Percentiles rank a stretch among this genome's conserved stretches.
These are phyloP conservation scores for Lachnellula occidentalis DNA, from an alignment of 2,329 filamentous ascomycete species.

Conservation along the genomic window DNA sequence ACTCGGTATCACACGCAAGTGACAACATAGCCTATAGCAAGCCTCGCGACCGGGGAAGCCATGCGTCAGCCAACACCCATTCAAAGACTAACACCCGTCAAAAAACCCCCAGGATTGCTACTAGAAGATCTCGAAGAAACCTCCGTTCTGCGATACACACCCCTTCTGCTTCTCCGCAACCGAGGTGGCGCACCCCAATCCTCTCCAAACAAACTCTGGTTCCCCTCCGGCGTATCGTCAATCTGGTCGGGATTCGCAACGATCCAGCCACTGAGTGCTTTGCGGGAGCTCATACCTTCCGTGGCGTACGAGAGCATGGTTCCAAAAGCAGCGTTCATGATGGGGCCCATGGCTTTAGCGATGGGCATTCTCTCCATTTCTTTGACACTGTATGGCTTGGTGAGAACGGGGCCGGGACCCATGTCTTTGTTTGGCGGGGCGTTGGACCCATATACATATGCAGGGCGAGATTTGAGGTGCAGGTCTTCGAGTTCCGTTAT, in stretches of 20 bases:
- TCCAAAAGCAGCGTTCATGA: slow-evolving; percentile 25
- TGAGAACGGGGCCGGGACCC: slow-evolving; percentile 5
- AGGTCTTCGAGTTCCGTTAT: slow-evolving; percentile 17
- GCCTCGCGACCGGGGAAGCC: too few species aligned
- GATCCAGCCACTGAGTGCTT: slow-evolving; percentile 19
- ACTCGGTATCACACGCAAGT: too few species aligned
- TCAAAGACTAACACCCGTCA: too few species aligned
- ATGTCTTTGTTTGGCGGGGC: slow-evolving; percentile 13
- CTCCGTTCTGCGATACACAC: too few species aligned
- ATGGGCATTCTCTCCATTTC: slow-evolving; percentile 23
- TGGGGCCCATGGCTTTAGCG: slow-evolving; percentile 18
- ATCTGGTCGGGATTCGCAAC: slow-evolving; percentile 18
- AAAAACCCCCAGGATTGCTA: too few species aligned
- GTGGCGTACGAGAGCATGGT: slow-evolving; percentile 25
- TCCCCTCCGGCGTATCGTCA: slow-evolving; percentile 24
- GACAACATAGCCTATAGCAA: too few species aligned
- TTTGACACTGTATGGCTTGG: slow-evolving; percentile 14
- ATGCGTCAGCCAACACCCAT: too few species aligned
- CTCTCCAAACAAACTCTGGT: slow-evolving; percentile 27
- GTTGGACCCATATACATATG: slow-evolving; percentile 15
- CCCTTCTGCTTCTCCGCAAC: neutral
- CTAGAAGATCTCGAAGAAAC: too few species aligned
- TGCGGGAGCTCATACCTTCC: slow-evolving; percentile 10
- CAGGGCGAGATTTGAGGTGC: slow-evolving; percentile 1
- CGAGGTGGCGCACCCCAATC: slow-evolving; percentile 21